These are phyloP conservation scores for Xylaria scruposa DNA, from an alignment of 495 filamentous ascomycete genomes.

Conservation along the genomic window DNA sequence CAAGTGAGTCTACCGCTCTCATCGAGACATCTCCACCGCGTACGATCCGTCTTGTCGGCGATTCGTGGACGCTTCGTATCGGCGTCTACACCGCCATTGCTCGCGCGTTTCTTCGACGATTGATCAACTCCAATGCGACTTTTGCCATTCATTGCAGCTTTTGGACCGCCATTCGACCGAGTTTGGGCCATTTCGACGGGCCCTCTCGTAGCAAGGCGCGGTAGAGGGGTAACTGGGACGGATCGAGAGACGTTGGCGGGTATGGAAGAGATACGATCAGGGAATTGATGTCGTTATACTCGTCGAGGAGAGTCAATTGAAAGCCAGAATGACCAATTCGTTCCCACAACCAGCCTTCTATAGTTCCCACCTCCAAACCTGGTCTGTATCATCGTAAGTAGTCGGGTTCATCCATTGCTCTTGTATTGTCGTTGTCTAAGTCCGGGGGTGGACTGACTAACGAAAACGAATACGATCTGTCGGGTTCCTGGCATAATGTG, in stretches of 20 bases:
- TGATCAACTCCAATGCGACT: neutral
- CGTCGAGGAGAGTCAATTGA: neutral
- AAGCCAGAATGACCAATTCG: neutral
- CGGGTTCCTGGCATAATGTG: neutral
- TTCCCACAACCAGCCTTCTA: neutral
- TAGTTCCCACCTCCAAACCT: neutral
- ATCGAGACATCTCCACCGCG: constrained; percentile 83
- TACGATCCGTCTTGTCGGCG: constrained; percentile 69
- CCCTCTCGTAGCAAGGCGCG: neutral
- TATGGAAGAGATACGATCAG: neutral
- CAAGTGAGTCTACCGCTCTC: constrained; percentile 88
- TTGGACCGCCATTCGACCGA: constrained; percentile 20
- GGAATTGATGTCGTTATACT: neutral
- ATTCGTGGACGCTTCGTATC: constrained; percentile 46
- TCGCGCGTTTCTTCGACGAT: constrained; percentile 41
- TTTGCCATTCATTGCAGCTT: constrained; percentile 18
- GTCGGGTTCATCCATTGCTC: neutral
- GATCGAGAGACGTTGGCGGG: neutral
- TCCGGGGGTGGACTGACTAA: constrained; percentile 5
- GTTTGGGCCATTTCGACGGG: constrained; percentile 34
- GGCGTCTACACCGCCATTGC: constrained; percentile 32
- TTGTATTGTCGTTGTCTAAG: neutral
- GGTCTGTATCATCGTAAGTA: neutral
- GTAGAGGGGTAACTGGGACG: neutral
- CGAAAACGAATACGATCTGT: constrained; percentile 30